Base-by-base conservation (phyloP, 805 yeast genomes). In the Lachancea sp. region DNA sequence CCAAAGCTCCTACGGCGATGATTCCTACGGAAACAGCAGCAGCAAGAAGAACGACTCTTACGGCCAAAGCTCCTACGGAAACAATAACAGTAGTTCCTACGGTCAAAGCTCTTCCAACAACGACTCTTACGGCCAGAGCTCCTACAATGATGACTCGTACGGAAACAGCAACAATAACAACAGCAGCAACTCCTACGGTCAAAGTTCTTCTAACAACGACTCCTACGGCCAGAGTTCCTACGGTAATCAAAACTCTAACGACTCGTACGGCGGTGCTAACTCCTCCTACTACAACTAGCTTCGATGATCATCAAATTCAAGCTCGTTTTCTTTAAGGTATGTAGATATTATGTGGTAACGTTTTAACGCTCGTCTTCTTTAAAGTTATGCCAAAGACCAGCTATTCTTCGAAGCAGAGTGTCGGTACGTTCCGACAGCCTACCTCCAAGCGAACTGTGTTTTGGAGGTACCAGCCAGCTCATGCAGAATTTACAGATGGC, bases 241-340 rank as follows among this genome's bases (percentile, higher is more conserved):
- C n/a, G n/a, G n/a, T n/a, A 26, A 11, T 26, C 29, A 26, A 11
- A 26, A 26, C 10, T 8, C 7, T 8, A 26, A 26, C 29, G 29
- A 26, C 29, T 26, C 29, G 10, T 26, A 57, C 53, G 60, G 68
- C 56, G 60, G 66, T 27, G 62, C 57, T 51, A 72, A 67, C 39
- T 59, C 67, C 26, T 56, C 29, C 11, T 26, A 26, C 29, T 26
- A 59, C n/a, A 31, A 31, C 34, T 31, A 15, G 9, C 34, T 13
- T 31, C 7, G n/a, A 7, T 8, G 7, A 15, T 31, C 9, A 31
- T 10, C 7, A 13, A 7, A 11, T 7, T 11, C 10, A 26, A 7
- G 7, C 29, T 26, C 29, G 29, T 11, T 7, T 11, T 11, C 10
- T 11, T 26, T 26, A 26, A 26, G 29, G 7, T 26, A 11, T 8